Conservation (phyloP, 2,329 filamentous ascomycete species). For the Monosporascus sp. region DNA sequence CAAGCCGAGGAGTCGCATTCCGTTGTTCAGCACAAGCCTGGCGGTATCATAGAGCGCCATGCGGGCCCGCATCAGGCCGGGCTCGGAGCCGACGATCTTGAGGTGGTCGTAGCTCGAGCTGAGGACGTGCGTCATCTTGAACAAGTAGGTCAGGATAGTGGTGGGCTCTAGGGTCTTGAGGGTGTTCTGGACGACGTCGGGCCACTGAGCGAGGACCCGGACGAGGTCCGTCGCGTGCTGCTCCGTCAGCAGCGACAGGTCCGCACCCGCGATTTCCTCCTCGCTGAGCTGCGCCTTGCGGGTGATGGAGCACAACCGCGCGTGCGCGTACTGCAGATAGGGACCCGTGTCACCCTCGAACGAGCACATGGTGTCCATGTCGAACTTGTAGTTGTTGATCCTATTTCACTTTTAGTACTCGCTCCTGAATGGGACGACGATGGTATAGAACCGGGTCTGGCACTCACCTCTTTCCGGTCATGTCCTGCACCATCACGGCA, state of each 20-base stretch:
- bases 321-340: conserved; percentile 67
- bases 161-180: conserved; percentile 76
- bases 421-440: conserved; percentile 23
- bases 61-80: conserved; percentile 63
- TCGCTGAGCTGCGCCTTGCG: conserved; percentile 22
- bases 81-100: conserved; percentile 74
- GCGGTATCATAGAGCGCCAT: conserved; percentile 75
- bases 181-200: conserved; percentile 78
- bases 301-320: conserved; percentile 48
- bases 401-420: conserved; percentile 24
- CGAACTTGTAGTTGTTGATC: conserved; percentile 51
- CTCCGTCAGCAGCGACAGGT: conserved; percentile 57
- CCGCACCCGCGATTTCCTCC: conserved; percentile 39
- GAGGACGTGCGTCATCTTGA: conserved; percentile 75
- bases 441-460: background rate
- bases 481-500: conserved; percentile 96
- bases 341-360: conserved; percentile 71
- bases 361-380: conserved; percentile 66
- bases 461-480: conserved; percentile 81
- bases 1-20: conserved; percentile 75
- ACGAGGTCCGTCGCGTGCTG: conserved; percentile 55
- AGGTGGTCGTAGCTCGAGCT: conserved; percentile 79
- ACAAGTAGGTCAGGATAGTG: conserved; percentile 50
- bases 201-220: conserved; percentile 75
- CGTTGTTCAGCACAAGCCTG: conserved; percentile 71